Evolutionary conservation across 441 rosid species (phyloP), one percentile per base, ranked within the genome.

Genomic region (Erodium trifolium): DNA sequence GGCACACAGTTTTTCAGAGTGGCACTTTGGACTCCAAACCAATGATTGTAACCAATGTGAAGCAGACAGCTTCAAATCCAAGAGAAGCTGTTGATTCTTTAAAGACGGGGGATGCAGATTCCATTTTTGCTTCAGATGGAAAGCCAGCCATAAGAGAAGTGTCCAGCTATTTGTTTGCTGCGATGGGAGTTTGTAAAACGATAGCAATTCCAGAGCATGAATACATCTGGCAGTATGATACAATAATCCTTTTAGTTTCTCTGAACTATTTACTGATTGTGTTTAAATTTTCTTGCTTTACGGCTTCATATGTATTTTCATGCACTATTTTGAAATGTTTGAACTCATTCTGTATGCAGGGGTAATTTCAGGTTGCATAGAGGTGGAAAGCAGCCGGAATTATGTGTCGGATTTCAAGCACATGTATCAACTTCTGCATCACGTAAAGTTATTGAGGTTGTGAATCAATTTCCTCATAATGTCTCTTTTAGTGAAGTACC

Each of bases 401-500:
- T 84, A 59, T 82, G 76, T 73, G 74, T 83, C 67, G 98, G 99
- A 75, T 75, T 95, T 71, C 99, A 95, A 86, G 99, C 96, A 19
- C 93, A 95, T 82, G 75, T 91, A 39, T 89, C 99, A 68, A 78
- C 86, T 39, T 86, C 80, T 80, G 97, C 92, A n/a, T 90, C 99
- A 27, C 86, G 92, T 63, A 90, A 80, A 83, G 98, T 90, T 80
- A 85, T 82, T 81, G 93, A 90, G 78, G 82, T 86, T 76, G 91
- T 78, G 73, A 89, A 77, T 65, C 84, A 83, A 67, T 87, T 92
- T 76, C 85, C 97, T 23, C 81, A 64, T 59, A 86, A 77, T 69
- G 69, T 95, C 67, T 65, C 65, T 63, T 75, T 95, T 84, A 85
- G 67, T 76, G 98, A 95, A 81, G 92, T 91, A 71, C 89, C 96